A percentile compares a stretch with the other conserved stretches of the same genome.
These are phyloP conservation scores for Dioscorea dumetorum DNA, from an alignment of 106 monocot species.

Conservation along the genomic window DNA sequence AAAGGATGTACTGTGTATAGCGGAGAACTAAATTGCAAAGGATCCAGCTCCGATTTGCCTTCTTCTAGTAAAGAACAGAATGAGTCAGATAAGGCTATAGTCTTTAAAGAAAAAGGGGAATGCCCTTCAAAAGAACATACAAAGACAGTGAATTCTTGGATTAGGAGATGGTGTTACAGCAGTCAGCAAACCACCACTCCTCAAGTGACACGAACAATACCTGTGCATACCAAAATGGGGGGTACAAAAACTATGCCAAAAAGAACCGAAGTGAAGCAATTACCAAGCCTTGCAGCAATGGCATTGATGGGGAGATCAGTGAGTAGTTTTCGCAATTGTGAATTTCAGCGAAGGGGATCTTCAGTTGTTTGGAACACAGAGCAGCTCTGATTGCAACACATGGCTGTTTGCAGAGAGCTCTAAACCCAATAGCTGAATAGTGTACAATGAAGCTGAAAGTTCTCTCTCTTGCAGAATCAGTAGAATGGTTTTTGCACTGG, in stretches of 20 bases:
- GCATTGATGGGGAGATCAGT: conserved; percentile 74
- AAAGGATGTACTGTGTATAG: conserved; percentile 7
- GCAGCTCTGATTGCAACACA: background rate
- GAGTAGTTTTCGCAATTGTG: conserved; percentile 39
- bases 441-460: background rate
- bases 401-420: background rate
- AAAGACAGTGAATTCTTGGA: conserved; percentile 32
- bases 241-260: conserved; percentile 11
- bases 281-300: conserved; percentile 70
- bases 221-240: conserved; percentile 7
- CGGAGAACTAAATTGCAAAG: conserved; percentile 23
- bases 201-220: background rate
- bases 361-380: conserved; percentile 55
- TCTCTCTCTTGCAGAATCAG: background rate
- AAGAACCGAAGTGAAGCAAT: conserved; percentile 26
- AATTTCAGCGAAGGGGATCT: conserved; percentile 45
- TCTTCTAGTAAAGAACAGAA: conserved; percentile 13
- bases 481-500: background rate
- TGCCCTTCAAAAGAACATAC: conserved; percentile 12
- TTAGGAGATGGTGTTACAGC: conserved; percentile 49
- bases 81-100: background rate
- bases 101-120: conserved; percentile 1
- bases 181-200: background rate
- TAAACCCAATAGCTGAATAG: background rate
- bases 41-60: conserved; percentile 14